These are phyloP conservation scores for Paramecium biaurelia DNA, from an alignment of 73 alveolate genomes.

Conservation along the genomic window DNA sequence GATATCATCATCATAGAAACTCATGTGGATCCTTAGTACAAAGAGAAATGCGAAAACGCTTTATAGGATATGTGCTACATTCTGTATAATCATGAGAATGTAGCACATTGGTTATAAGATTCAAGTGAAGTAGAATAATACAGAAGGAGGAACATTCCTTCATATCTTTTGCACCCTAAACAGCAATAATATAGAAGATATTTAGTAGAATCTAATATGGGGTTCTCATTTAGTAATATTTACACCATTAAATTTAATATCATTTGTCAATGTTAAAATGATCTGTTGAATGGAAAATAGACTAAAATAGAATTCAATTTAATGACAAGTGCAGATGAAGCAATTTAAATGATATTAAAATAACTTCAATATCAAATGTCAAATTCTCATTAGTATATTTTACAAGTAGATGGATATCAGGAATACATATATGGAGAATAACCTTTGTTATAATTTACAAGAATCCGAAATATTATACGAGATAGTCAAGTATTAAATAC, in stretches of 20 bases:
- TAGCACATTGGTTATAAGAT: slow-evolving; percentile 50
- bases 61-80: neutral
- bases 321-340: slow-evolving; percentile 77
- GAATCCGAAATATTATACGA: slow-evolving; percentile 80
- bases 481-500: slow-evolving; percentile 61
- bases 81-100: neutral
- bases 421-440: slow-evolving; percentile 88
- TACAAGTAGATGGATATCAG: slow-evolving; percentile 78
- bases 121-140: slow-evolving; percentile 41
- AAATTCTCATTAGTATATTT: slow-evolving; percentile 62
- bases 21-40: neutral
- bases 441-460: slow-evolving; percentile 79
- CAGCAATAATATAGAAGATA: slow-evolving; percentile 43
- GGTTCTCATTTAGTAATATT: slow-evolving; percentile 79
- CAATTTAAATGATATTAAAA: slow-evolving; percentile 73
- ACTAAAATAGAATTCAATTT: slow-evolving; percentile 11
- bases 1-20: neutral
- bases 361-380: slow-evolving; percentile 47
- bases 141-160: slow-evolving; percentile 54
- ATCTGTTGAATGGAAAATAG: neutral
- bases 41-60: neutral
- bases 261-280: slow-evolving; percentile 63
- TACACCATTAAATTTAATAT: slow-evolving; percentile 69
- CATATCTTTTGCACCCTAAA: slow-evolving; percentile 48
- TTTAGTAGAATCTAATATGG: slow-evolving; percentile 56